Evolutionary conservation across 805 yeast species (phyloP).

Genomic region (Isabelozyma heimii): DNA sequence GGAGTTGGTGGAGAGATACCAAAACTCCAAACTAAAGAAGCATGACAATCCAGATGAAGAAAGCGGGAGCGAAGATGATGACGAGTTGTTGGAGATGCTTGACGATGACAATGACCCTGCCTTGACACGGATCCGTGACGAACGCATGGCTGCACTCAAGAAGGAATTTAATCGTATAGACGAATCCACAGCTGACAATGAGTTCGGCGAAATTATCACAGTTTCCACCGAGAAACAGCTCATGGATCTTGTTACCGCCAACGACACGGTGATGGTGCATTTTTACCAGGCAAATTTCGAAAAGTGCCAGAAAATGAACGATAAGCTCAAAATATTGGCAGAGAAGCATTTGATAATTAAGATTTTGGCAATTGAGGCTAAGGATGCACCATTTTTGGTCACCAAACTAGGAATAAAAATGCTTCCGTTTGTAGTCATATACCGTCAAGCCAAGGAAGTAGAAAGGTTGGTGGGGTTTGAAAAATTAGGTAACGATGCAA

Average conservation of each 20-base stretch:
- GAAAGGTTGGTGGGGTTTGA: slow-evolving; percentile 69
- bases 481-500: slow-evolving; percentile 46
- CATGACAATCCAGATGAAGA: slow-evolving; percentile 25
- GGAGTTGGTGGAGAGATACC: slow-evolving; percentile 42
- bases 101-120: slow-evolving; percentile 46
- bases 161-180: slow-evolving; percentile 38
- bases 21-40: slow-evolving; percentile 33
- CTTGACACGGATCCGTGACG: slow-evolving; percentile 56
- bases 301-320: slow-evolving; percentile 61
- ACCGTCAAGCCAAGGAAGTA: slow-evolving; percentile 56
- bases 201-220: slow-evolving; percentile 38
- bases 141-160: slow-evolving; percentile 57
- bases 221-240: slow-evolving; percentile 54
- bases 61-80: slow-evolving; percentile 18
- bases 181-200: slow-evolving; percentile 25
- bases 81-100: slow-evolving; percentile 50
- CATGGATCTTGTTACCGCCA: slow-evolving; percentile 47
- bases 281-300: slow-evolving; percentile 60
- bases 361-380: slow-evolving; percentile 57
- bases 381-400: slow-evolving; percentile 69
- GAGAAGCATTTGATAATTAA: slow-evolving; percentile 55
- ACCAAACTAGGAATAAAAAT: slow-evolving; percentile 60
- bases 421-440: slow-evolving; percentile 68
- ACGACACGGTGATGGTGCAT: slow-evolving; percentile 51
- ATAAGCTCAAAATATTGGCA: slow-evolving; percentile 43